Base-by-base conservation (phyloP, 1,139 yeast species). In the Kodamaea suecica region DNA sequence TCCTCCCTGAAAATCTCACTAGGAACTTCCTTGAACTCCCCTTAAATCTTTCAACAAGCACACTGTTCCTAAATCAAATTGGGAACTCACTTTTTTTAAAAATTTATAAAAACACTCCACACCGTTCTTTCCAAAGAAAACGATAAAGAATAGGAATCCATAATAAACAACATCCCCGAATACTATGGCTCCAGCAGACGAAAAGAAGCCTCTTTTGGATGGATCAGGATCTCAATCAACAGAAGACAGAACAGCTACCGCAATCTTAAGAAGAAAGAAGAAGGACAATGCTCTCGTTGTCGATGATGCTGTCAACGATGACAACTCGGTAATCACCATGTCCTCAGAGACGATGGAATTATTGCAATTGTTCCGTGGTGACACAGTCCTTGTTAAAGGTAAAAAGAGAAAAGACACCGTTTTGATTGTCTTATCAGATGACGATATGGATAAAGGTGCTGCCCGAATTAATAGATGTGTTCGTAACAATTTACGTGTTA, bases 331-430 rank as follows among this genome's bases (percentile, higher is more conserved):
- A 44, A 84, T 94, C 57, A 84, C 97, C 36, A 84, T 94, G 82
- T 84, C 95, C 25, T 84, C 95, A 23, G 83, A 83, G 61, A 94
- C 98, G 19, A 87, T 94, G 95, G 98, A 94, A 59, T 74, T 83
- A 52, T 74, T 94, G 43, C 95, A 92, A 63, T 75, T 94, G 58
- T 94, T 94, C 75, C 81, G 98, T 45, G 99, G 99, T 52, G 99
- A 94, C 59, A 92, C 97, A 20, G 97, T 92, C 17, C 73, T 88
- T 44, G 96, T 94, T 46, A 92, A 90, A 68, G 99, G 99, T 53
- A 94, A 94, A 73, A 92, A 87, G 78, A 82, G 98, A 70, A 90
- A 84, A 64, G 98, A 94, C 55, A 92, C 99, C 21, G 97, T 92
- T n/a, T 74, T 94, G 59, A 86, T 92, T 61, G 98, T 90, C 30